phyloP scores from a whole-genome alignment of 2,329 filamentous ascomycete species.

The Xylaria sp. region DNA sequence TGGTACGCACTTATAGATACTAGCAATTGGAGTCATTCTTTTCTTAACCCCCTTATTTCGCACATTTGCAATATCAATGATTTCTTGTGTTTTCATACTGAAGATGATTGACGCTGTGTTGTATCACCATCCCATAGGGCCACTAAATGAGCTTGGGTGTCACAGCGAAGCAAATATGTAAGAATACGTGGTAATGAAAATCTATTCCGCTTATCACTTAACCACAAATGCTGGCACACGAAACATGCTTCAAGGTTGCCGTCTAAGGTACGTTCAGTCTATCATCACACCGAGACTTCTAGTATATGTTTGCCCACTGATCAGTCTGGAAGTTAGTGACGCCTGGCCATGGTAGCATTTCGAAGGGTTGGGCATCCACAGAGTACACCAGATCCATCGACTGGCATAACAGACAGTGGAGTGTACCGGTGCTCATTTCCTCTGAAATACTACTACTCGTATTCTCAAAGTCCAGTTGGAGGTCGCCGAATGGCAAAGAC shows the following conservation, averaged over 20 bases:
- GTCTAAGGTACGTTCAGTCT: neutral
- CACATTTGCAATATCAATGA: no score
- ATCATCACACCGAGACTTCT: neutral
- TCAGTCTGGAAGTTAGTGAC: neutral
- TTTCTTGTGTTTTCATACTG: neutral
- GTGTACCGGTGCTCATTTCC: neutral
- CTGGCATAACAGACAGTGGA: neutral
- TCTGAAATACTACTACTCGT: neutral
- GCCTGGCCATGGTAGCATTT: neutral
- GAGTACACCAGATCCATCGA: constrained; percentile 1
- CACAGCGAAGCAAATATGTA: neutral
- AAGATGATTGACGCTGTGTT: no score
- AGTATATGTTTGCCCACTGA: neutral
- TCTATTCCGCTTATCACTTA: neutral
- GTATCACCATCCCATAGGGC: no score
- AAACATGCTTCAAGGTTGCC: neutral
- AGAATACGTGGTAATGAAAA: neutral
- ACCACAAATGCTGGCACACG: neutral
- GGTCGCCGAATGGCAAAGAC: neutral
- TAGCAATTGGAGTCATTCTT: neutral
- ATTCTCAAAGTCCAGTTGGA: neutral
- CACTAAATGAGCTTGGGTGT: no score
- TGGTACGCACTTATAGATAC: neutral
- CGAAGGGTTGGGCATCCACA: constrained; percentile 1
- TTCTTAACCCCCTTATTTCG: neutral